Percentiles rank a stretch among this genome's conserved stretches.
Evolutionary conservation across 192 early-diverging fungal species (phyloP).

Genomic region (Coemansia sp.): DNA sequence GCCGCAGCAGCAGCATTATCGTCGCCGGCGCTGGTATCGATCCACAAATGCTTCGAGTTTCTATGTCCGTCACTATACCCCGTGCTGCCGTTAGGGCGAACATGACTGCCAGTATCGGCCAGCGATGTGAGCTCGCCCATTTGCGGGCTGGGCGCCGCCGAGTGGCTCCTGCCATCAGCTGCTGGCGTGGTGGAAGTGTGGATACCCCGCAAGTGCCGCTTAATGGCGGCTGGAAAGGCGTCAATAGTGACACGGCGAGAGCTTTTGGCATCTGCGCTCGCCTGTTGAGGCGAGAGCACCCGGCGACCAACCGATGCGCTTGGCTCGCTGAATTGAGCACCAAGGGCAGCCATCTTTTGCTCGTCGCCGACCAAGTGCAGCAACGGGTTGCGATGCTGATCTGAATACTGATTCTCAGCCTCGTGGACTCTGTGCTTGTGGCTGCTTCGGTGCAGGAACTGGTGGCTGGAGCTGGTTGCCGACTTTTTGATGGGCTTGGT

Average conservation of each 20-base stretch:
- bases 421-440: not conserved
- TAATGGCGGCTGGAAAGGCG: slow-evolving; percentile 50
- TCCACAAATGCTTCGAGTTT: slow-evolving; percentile 20
- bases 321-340: slow-evolving; percentile 13
- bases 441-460: slow-evolving; percentile 6
- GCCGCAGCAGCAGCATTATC: not conserved
- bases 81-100: slow-evolving; percentile 12
- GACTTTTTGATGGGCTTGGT: slow-evolving; percentile 5
- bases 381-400: not conserved
- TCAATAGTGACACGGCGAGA: slow-evolving; percentile 49
- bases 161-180: not conserved
- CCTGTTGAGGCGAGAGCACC: slow-evolving; percentile 6
- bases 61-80: slow-evolving; percentile 22
- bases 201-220: slow-evolving; percentile 38
- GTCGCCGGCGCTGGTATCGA: slow-evolving; percentile 27
- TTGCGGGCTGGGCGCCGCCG: slow-evolving; percentile 18
- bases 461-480: slow-evolving; percentile 9
- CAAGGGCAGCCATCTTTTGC: not conserved
- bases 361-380: not conserved
- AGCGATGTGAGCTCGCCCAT: not conserved
- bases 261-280: slow-evolving; percentile 14
- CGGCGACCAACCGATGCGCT: slow-evolving; percentile 4
- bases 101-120: not conserved
- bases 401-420: not conserved
- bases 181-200: not conserved